Conservation (phyloP, 129 eudicot species). For the Cynara cardunculus region DNA sequence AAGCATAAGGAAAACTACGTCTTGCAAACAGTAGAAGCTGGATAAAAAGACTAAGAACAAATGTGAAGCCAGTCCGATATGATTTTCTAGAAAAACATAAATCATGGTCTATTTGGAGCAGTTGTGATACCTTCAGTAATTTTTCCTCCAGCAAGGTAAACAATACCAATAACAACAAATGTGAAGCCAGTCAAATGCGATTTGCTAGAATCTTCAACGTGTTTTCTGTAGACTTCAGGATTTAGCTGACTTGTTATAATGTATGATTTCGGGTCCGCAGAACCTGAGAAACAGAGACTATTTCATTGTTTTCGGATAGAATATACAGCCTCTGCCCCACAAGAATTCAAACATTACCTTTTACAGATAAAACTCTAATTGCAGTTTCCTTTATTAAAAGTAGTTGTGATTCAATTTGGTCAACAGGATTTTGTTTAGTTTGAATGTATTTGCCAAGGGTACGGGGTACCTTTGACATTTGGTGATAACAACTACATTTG, state of each 20-base stretch:
- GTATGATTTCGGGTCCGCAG: constrained; percentile 73
- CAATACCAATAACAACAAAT: constrained; percentile 67
- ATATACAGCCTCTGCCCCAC: background rate
- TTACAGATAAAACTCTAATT: background rate
- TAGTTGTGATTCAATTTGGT: background rate
- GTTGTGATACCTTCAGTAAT: constrained; percentile 62
- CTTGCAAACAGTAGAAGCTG: background rate
- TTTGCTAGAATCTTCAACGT: constrained; percentile 59
- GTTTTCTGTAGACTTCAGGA: constrained; percentile 54
- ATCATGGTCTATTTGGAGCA: constrained; percentile 1
- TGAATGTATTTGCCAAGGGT: background rate
- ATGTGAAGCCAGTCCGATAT: background rate
- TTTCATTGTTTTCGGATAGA: background rate
- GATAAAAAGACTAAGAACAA: background rate
- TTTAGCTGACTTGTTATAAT: constrained; percentile 64
- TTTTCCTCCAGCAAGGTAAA: constrained; percentile 87
- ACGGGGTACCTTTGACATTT: background rate
- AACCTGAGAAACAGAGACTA: constrained; percentile 36
- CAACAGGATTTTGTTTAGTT: background rate
- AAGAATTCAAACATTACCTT: background rate
- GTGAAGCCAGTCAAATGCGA: constrained; percentile 64
- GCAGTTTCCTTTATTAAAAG: background rate
- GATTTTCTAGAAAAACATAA: constrained; percentile 1
- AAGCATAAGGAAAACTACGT: no score
- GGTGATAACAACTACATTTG: background rate